phyloP scores from a whole-genome alignment of 768 basidiomycete species.

The Boletus subparvulus region DNA sequence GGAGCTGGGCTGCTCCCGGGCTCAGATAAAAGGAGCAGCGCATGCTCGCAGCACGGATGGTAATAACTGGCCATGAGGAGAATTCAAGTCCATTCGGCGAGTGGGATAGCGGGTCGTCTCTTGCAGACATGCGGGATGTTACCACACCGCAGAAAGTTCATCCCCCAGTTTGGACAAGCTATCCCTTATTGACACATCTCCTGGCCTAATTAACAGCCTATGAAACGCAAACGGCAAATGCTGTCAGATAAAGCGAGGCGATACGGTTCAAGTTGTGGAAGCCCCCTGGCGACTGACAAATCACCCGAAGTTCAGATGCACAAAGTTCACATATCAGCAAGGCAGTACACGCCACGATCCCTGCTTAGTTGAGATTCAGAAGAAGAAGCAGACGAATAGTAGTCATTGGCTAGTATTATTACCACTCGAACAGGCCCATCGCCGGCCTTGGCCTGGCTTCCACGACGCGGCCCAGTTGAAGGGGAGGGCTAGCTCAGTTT shows the following conservation, averaged over 20 bases:
- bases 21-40: constrained; percentile 31
- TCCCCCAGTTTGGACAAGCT: constrained; percentile 29
- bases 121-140: constrained; percentile 20
- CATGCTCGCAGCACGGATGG: constrained; percentile 26
- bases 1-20: constrained; percentile 3
- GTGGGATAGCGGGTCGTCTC: constrained; percentile 22
- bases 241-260: constrained; percentile 23
- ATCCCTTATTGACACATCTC: constrained; percentile 30
- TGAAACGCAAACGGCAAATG: constrained; percentile 29
- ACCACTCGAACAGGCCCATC: constrained; percentile 15
- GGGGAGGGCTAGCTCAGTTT: not conserved
- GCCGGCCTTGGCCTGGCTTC: constrained; percentile 6
- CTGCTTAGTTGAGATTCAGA: constrained; percentile 16
- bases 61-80: constrained; percentile 31
- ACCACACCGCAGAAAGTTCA: constrained; percentile 23
- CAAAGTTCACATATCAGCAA: constrained; percentile 27
- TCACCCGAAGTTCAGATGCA: constrained; percentile 11
- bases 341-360: constrained; percentile 24
- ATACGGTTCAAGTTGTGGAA: constrained; percentile 12
- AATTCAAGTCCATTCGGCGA: constrained; percentile 10
- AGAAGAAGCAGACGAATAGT: constrained; percentile 6
- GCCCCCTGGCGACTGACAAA: constrained; percentile 24
- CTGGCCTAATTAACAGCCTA: constrained; percentile 31
- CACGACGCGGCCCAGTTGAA: constrained; percentile 5
- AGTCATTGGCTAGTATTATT: constrained; percentile 29